Base-by-base conservation (phyloP, 208 protist genomes). In the Endotrypanum monterogeii region DNA sequence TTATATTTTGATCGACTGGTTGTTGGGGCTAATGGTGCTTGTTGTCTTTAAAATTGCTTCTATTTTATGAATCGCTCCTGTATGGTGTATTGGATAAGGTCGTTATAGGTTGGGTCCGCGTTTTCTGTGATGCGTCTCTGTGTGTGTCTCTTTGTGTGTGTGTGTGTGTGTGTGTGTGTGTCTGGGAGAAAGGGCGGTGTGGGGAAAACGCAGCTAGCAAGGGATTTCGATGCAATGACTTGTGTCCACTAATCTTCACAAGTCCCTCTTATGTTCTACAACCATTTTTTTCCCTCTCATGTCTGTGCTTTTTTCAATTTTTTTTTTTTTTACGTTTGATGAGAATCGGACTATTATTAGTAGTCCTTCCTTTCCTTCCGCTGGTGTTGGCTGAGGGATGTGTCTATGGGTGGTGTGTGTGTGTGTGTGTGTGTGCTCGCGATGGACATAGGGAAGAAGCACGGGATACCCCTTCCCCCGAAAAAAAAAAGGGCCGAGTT, bases 41-140 rank as follows among this genome's bases (percentile, higher is more conserved):
- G 41, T 51, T 16, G 57, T 50, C 48, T 82, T 50, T 73, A 52
- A 25, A 71, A 76, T 66, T 58, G 73, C 37, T 80, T 16, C 66
- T 50, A 58, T 79, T 46, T 68, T 54, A 16, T 6, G 18, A 54
- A 44, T 54, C 28, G 44, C 25, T 25, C 4, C 63, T 68, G 46
- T 30, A n/a, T 23, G 58, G 54, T 68, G 23, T 20, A 32, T 48
- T 65, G 23, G 37, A 48, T 20, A 30, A 23, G 32, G 37, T 12
- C 9, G 37, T 16, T 6, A 16, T 25, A 37, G 12, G 20, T 30
- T 9, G 28, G 25, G 18, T 14, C 18, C 25, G 60, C 20, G 60
- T 30, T 65, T n/a, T 65, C 60, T 20, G 25, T 30, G 60, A 46
- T 65, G 4, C 18, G n/a, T 65, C 35, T 65, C 6, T 20, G 57